phyloP scores from a whole-genome alignment of 164 flowering plant genomes.

The Vitis labrusca region DNA sequence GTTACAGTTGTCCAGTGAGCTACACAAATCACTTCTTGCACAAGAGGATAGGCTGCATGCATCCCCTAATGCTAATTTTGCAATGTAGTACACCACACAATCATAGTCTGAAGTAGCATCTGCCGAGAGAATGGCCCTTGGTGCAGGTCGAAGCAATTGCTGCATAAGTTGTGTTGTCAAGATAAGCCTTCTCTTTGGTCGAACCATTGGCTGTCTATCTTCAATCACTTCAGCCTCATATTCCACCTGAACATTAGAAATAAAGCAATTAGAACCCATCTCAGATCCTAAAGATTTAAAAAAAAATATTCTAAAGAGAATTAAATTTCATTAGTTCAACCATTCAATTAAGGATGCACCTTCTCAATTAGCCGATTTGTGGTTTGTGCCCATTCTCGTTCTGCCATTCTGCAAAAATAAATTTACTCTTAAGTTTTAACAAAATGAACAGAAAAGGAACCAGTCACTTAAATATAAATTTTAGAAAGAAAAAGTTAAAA shows the following conservation, averaged over 20 bases:
- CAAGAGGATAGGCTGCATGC: slow-evolving; percentile 58
- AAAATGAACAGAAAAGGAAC: not conserved
- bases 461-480: not conserved
- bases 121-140: slow-evolving; percentile 48
- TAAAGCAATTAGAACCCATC: slow-evolving; percentile 4
- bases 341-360: slow-evolving; percentile 33
- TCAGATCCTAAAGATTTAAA: not conserved
- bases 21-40: slow-evolving; percentile 26
- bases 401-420: slow-evolving; percentile 51
- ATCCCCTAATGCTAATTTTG: slow-evolving; percentile 66
- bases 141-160: slow-evolving; percentile 58
- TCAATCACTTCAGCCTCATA: slow-evolving; percentile 48
- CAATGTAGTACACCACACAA: slow-evolving; percentile 43
- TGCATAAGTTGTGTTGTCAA: slow-evolving; percentile 80
- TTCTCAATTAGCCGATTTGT: slow-evolving; percentile 60
- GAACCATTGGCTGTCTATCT: slow-evolving; percentile 31
- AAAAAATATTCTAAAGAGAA: not conserved
- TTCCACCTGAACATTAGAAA: slow-evolving; percentile 43
- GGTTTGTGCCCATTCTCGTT: slow-evolving; percentile 65
- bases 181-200: slow-evolving; percentile 65
- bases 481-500: not conserved
- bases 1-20: slow-evolving; percentile 18
- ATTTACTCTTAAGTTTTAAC: not conserved
- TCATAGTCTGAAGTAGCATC: slow-evolving; percentile 50
- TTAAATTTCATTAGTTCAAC: not conserved